Evolutionary conservation across 1,284 basidiomycete genomes (phyloP).

Genomic region (Sporisorium sorghi): DNA sequence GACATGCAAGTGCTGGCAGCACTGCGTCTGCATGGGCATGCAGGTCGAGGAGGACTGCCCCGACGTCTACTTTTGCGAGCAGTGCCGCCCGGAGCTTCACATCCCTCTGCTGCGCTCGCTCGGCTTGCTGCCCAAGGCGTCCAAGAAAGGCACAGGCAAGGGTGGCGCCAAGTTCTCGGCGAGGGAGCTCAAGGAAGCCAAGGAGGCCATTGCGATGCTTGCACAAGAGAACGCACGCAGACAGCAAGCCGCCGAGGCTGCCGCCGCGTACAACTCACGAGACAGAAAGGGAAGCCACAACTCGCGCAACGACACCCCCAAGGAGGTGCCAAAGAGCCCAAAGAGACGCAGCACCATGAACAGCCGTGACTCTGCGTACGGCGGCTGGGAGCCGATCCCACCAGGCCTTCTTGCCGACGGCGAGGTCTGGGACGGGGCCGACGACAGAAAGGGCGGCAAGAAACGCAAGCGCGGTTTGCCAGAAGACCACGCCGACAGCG

Average conservation of each 20-base stretch:
- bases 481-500: slow-evolving; percentile 40
- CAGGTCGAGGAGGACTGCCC: slow-evolving; percentile 79
- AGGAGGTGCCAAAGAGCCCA: slow-evolving; percentile 49
- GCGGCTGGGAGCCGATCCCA: slow-evolving; percentile 81
- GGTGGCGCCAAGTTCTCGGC: slow-evolving; percentile 49
- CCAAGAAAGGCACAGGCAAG: slow-evolving; percentile 58
- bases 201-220: slow-evolving; percentile 62
- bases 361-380: slow-evolving; percentile 91
- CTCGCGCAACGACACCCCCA: slow-evolving; percentile 22
- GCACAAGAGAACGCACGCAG: slow-evolving; percentile 64
- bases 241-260: slow-evolving; percentile 44
- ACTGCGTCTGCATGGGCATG: slow-evolving; percentile 95
- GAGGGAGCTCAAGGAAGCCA: slow-evolving; percentile 65
- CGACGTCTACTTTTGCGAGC: slow-evolving; percentile 84
- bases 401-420: slow-evolving; percentile 63
- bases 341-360: slow-evolving; percentile 94
- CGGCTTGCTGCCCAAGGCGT: slow-evolving; percentile 55
- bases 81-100: slow-evolving; percentile 89
- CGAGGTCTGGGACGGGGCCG: slow-evolving; percentile 69
- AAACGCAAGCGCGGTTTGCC: slow-evolving; percentile 58
- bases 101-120: slow-evolving; percentile 64
- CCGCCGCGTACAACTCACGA: slow-evolving; percentile 33
- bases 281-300: slow-evolving; percentile 33
- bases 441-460: slow-evolving; percentile 42
- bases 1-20: slow-evolving; percentile 96